phyloP scores from a whole-genome alignment of 2,329 filamentous ascomycete species.

The Aureobasidium namibiae region DNA sequence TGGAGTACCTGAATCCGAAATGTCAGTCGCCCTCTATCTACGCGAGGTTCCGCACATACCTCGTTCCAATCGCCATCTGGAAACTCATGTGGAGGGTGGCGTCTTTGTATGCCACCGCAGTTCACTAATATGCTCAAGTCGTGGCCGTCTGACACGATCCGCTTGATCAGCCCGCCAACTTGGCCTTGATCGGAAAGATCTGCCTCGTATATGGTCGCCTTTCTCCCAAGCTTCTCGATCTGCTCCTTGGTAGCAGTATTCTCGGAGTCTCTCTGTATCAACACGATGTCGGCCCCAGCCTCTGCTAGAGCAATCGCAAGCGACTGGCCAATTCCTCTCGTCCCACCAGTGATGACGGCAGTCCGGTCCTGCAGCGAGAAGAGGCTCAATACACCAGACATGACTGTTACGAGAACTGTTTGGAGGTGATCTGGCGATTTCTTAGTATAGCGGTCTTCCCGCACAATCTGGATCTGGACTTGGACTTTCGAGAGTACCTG shows the following conservation, averaged over 20 bases:
- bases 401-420: slow-evolving; percentile 5
- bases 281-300: slow-evolving; percentile 30
- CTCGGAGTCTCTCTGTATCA: slow-evolving; percentile 44
- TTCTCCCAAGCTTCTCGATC: slow-evolving; percentile 58
- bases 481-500: background rate
- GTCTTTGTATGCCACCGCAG: slow-evolving; percentile 23
- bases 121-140: slow-evolving; percentile 22
- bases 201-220: slow-evolving; percentile 59
- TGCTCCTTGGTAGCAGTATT: slow-evolving; percentile 50
- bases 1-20: slow-evolving; percentile 56
- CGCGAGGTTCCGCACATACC: slow-evolving; percentile 1
- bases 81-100: slow-evolving; percentile 22
- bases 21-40: background rate
- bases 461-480: background rate
- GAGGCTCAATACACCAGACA: slow-evolving; percentile 31
- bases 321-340: slow-evolving; percentile 36
- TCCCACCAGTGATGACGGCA: slow-evolving; percentile 35
- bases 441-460: background rate
- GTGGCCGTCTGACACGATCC: slow-evolving; percentile 20
- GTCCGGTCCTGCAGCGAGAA: slow-evolving; percentile 36
- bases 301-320: slow-evolving; percentile 37
- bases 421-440: background rate
- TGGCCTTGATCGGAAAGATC: slow-evolving; percentile 56
- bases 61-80: slow-evolving; percentile 34
- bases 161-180: slow-evolving; percentile 47